A percentile compares a stretch with the other conserved stretches of the same genome.
Evolutionary conservation across 2,329 filamentous ascomycete genomes (phyloP).

Genomic region (Talaromyces amestolkiae): DNA sequence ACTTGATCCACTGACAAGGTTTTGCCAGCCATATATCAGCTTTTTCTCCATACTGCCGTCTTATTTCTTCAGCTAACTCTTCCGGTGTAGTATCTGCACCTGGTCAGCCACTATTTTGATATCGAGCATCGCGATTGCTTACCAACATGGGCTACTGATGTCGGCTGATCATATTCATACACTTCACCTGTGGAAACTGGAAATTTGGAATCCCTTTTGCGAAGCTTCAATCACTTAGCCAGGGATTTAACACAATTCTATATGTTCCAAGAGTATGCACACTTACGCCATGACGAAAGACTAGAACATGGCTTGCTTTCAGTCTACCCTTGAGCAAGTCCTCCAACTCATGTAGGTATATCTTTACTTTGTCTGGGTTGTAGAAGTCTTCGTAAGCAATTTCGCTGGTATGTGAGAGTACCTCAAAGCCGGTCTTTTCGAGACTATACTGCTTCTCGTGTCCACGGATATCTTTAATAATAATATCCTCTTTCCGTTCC

Average conservation of each 20-base stretch:
- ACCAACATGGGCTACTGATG: constrained; percentile 6
- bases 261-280: background rate
- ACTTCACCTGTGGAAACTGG: background rate
- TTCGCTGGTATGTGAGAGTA: background rate
- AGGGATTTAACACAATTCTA: background rate
- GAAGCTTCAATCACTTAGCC: background rate
- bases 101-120: background rate
- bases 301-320: background rate
- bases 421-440: background rate
- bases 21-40: background rate
- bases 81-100: constrained; percentile 5
- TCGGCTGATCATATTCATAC: constrained; percentile 8
- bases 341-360: background rate
- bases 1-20: background rate
- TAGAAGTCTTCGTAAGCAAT: background rate
- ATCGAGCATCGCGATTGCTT: background rate
- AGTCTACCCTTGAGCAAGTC: background rate
- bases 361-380: background rate
- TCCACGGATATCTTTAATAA: background rate
- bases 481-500: background rate
- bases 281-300: background rate
- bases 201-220: background rate
- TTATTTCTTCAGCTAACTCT: background rate
- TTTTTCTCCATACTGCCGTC: background rate
- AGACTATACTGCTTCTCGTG: background rate